Conservation (phyloP, 1,284 basidiomycete species). For the Rhizopogon hawkerae region DNA sequence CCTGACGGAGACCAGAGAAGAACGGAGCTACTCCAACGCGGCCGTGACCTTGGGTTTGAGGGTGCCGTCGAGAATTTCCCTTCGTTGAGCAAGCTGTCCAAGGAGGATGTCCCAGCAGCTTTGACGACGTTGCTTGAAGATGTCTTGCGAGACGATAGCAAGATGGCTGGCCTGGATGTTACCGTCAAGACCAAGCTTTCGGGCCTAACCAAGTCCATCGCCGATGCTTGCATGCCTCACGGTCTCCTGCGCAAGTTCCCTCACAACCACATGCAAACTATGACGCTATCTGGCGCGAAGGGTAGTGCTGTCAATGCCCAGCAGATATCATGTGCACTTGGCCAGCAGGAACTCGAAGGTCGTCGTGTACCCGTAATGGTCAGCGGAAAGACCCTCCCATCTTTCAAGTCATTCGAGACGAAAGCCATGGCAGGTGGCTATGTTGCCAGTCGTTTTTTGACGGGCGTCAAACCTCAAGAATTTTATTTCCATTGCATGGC, state of each 20-base stretch:
- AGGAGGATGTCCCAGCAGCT: constrained; percentile 44
- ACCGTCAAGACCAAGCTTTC: constrained; percentile 82
- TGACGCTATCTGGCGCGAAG: constrained; percentile 98
- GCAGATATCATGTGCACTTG: constrained; percentile 95
- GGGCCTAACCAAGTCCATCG: constrained; percentile 85
- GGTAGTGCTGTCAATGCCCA: constrained; percentile 96
- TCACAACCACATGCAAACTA: constrained; percentile 98
- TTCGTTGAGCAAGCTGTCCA: constrained; percentile 45
- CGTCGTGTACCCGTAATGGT: constrained; percentile 99
- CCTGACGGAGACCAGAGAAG: constrained; percentile 72
- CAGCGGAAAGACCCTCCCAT: constrained; percentile 95
- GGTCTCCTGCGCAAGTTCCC: constrained; percentile 91
- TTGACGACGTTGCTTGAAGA: constrained; percentile 74
- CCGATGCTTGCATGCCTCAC: constrained; percentile 84
- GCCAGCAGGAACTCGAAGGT: constrained; percentile 97
- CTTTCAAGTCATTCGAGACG: constrained; percentile 96
- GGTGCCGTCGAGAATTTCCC: constrained; percentile 90
- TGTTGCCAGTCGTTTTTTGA: constrained; percentile 98
- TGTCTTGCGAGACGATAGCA: constrained; percentile 92
- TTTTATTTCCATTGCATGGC: constrained; percentile 99
- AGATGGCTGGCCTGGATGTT: constrained; percentile 94
- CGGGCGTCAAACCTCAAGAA: constrained; percentile 96
- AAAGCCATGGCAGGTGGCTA: constrained; percentile 98
- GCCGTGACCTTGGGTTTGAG: constrained; percentile 70
- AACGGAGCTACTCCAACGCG: constrained; percentile 61